Conservation (phyloP, 2,329 filamentous ascomycete genomes). For the Ophiostoma ulmi region DNA sequence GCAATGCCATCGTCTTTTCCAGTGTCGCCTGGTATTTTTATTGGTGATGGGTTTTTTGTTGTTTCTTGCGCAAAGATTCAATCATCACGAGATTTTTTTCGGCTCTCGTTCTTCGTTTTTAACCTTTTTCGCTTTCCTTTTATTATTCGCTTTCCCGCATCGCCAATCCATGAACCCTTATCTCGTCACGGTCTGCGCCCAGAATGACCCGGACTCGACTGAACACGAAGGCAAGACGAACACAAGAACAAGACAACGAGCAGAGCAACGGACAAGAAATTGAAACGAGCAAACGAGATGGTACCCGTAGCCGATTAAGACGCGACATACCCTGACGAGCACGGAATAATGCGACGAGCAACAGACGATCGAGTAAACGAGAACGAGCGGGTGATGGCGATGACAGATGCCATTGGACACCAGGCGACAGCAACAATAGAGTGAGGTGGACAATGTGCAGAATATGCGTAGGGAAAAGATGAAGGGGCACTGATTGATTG, state of each 20-base stretch:
- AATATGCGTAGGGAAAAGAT: neutral
- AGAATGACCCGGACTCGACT: neutral
- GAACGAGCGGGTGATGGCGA: neutral
- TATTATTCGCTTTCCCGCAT: neutral
- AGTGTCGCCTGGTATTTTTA: neutral
- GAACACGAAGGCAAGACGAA: neutral
- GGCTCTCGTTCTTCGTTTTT: neutral
- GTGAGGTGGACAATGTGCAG: neutral
- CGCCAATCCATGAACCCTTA: neutral
- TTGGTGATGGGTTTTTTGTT: neutral
- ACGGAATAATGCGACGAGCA: neutral
- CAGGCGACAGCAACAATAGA: neutral
- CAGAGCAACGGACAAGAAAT: neutral
- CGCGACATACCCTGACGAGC: neutral
- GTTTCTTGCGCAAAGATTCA: neutral
- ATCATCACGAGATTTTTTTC: neutral
- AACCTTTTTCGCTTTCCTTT: neutral
- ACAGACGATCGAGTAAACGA: neutral
- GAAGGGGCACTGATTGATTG: too few species aligned
- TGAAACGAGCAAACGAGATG: neutral
- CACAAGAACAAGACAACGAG: neutral
- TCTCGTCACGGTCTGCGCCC: neutral
- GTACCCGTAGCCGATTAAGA: neutral
- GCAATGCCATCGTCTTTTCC: neutral
- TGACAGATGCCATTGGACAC: neutral